Base-by-base conservation (phyloP, 2,329 filamentous ascomycete species). In the Trichoderma aggressivum region DNA sequence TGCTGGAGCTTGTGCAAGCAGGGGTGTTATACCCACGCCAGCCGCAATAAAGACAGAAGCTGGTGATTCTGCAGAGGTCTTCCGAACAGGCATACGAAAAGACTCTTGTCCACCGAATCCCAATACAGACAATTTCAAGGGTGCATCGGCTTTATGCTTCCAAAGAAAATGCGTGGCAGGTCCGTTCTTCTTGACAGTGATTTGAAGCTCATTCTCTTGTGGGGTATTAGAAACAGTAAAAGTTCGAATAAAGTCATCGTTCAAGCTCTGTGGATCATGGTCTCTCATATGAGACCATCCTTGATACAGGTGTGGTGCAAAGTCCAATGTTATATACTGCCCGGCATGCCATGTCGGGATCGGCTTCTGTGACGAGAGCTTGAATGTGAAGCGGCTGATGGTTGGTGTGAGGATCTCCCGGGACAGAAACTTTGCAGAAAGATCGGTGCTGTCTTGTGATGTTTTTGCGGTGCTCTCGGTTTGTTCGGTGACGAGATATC, bases 211-310 rank as follows among this genome's bases (percentile, higher is more conserved):
- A 26, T 14, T 84, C 70, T 74, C 79, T 1, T 55, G 64, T 0
- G 89, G 88, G 1, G 82, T 79, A 3, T 86, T 92, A 1, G 91
- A 92, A 0, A 97, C 86, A 2, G 94, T 97, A 77, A 97, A 97
- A 0, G 93, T 97, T 32, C 94, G 85, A 5, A 96, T 84, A 73
- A 89, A 94, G 78, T 97, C 93, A 77, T 97, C 94, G 75, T 97
- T 97, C 16, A 97, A 79, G 75, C 90, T 92, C 74, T 86, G 86
- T 6, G 94, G 94, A 75, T 97, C 93, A 71, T 92, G 89, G 73
- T 97, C 90, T 5, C 89, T 85, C 94, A 97, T 97, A 78, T 97
- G 94, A 64, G 86, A 88, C 80, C 93, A 97, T 1, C 93, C 94
- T 18, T 85, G 80, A 73, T 92, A 88, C 1, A 97, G 82, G 75